These are phyloP conservation scores for Alternaria brassicae DNA, from an alignment of 2,329 filamentous ascomycete species.

Conservation along the genomic window DNA sequence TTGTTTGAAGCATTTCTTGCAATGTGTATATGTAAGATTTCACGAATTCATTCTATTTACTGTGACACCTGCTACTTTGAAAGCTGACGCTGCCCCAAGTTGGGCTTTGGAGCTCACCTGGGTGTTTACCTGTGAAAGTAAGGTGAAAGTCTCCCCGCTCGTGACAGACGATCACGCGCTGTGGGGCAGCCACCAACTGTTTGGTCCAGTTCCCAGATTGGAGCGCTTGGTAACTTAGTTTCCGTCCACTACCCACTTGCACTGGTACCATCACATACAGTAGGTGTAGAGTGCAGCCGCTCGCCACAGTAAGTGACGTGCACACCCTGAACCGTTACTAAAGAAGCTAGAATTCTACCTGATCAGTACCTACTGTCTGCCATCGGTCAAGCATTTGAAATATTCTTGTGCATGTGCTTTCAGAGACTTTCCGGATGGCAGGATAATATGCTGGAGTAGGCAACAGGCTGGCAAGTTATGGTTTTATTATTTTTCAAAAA, in stretches of 20 bases:
- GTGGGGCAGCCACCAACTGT: slow-evolving; percentile 14
- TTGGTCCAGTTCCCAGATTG: slow-evolving; percentile 7
- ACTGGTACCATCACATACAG: background rate
- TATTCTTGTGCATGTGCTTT: background rate
- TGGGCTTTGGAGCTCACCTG: background rate
- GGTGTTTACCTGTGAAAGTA: background rate
- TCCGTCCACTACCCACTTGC: background rate
- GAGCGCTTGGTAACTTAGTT: background rate
- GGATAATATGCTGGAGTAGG: too few relatives aligned
- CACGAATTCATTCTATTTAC: background rate
- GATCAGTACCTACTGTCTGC: accelerated
- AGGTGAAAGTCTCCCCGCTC: slow-evolving; percentile 5
- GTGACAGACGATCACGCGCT: slow-evolving; percentile 9
- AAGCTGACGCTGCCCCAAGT: background rate
- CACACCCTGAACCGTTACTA: background rate
- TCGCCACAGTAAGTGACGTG: background rate
- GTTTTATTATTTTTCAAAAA: background rate
- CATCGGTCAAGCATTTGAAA: background rate
- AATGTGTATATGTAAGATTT: background rate
- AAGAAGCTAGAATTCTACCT: background rate
- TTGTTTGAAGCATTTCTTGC: background rate
- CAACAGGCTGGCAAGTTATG: too few relatives aligned
- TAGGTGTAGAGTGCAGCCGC: background rate
- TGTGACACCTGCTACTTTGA: background rate
- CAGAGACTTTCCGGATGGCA: too few relatives aligned